phyloP scores from a whole-genome alignment of 2,329 filamentous ascomycete genomes.

The Colletotrichum paranaense region DNA sequence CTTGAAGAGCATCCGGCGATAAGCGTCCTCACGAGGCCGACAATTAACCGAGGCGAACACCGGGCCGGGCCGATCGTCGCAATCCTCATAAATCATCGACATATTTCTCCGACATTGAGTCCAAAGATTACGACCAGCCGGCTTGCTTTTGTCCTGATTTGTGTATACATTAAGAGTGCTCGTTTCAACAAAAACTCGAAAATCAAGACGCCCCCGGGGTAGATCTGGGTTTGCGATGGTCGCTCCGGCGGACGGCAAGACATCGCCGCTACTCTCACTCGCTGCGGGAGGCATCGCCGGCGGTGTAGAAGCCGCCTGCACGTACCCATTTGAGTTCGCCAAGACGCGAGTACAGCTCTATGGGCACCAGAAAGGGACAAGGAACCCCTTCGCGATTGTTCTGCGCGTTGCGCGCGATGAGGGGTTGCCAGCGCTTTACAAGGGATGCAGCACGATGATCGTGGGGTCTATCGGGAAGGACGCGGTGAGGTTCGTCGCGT shows the following conservation, averaged over 20 bases:
- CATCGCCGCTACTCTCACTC: constrained; percentile 16
- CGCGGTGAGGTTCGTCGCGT: constrained; percentile 24
- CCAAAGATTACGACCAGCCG: neutral
- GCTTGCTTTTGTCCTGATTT: neutral
- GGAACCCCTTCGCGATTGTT: constrained; percentile 20
- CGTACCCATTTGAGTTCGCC: constrained; percentile 26
- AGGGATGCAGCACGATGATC: constrained; percentile 29
- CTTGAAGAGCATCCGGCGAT: neutral
- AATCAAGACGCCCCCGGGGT: too few species aligned
- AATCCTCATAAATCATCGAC: neutral
- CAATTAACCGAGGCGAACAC: neutral
- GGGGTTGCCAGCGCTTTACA: constrained; percentile 14
- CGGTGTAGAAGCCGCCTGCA: constrained; percentile 23
- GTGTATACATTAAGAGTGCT: neutral
- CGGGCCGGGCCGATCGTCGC: too few species aligned
- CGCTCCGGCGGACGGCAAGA: constrained; percentile 14
- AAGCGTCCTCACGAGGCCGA: neutral
- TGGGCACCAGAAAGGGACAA: constrained; percentile 16
- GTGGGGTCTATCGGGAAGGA: constrained; percentile 25
- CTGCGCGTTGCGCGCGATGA: constrained; percentile 23
- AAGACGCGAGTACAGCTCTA: constrained; percentile 28
- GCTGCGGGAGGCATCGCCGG: constrained; percentile 20
- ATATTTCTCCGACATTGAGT: neutral
- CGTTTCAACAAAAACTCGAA: neutral
- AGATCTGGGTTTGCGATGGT: neutral